Evolutionary conservation across 2,329 filamentous ascomycete genomes (phyloP).

Genomic region (Colletotrichum liriopes): DNA sequence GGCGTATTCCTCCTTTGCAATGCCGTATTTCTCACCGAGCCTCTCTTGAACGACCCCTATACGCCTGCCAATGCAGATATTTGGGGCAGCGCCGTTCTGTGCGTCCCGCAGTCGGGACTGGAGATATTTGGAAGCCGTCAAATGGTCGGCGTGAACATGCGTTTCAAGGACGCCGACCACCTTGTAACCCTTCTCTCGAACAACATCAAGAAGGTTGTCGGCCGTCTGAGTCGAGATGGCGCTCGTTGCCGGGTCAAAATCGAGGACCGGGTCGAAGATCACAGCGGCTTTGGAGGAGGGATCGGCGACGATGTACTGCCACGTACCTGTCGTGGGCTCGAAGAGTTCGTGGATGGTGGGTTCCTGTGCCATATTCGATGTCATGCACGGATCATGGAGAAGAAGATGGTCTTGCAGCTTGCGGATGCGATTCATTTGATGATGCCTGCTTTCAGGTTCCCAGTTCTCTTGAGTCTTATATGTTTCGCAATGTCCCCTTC

Average conservation of each 20-base stretch:
- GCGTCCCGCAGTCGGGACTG: conserved; percentile 56
- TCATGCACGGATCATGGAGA: not conserved
- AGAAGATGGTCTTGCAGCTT: not conserved
- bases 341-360: conserved; percentile 55
- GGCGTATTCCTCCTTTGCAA: conserved; percentile 53
- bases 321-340: conserved; percentile 60
- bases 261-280: conserved; percentile 72
- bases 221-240: conserved; percentile 64
- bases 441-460: not conserved
- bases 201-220: conserved; percentile 61
- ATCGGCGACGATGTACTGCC: conserved; percentile 70
- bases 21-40: conserved; percentile 58
- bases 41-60: conserved; percentile 60
- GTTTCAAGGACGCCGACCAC: conserved; percentile 70
- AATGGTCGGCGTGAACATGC: conserved; percentile 69
- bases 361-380: conserved; percentile 41
- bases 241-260: conserved; percentile 60
- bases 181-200: conserved; percentile 60
- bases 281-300: conserved; percentile 59
- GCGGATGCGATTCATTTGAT: not conserved
- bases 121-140: conserved; percentile 69
- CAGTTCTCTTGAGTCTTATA: conserved; percentile 1
- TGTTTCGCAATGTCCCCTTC: not conserved
- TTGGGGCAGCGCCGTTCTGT: conserved; percentile 15
- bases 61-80: conserved; percentile 61